Conservation (phyloP, 2,329 filamentous ascomycete genomes). For the Sporothrix euskadiensis region DNA sequence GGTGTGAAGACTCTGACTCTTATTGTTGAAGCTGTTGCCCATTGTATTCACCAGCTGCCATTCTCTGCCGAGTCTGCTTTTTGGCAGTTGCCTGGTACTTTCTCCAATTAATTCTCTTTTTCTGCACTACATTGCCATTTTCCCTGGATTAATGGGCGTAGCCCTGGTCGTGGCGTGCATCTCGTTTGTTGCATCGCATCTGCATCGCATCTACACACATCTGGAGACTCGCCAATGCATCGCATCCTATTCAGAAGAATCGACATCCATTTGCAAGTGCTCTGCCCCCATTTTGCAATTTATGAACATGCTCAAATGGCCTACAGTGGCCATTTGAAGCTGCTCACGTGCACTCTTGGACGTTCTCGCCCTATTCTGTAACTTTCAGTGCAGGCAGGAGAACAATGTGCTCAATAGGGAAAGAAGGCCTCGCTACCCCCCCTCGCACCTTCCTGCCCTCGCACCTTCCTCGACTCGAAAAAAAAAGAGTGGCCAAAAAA, state of each 20-base stretch:
- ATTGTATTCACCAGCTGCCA: background rate
- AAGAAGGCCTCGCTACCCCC: constrained; percentile 8
- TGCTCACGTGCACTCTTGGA: background rate
- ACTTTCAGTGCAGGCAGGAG: background rate
- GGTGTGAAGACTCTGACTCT: background rate
- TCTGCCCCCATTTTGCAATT: background rate
- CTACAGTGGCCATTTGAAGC: background rate
- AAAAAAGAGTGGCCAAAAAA: background rate
- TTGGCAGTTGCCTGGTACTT: background rate
- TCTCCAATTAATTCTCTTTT: background rate
- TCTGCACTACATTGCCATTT: background rate
- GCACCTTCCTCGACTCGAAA: background rate
- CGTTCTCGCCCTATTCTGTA: background rate
- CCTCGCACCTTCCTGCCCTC: constrained; percentile 24
- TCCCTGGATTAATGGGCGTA: background rate
- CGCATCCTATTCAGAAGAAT: background rate
- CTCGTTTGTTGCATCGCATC: background rate
- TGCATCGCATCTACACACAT: background rate
- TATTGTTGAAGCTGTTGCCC: background rate
- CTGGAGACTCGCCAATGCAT: background rate
- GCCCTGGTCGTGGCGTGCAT: background rate
- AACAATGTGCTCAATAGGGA: constrained; percentile 17
- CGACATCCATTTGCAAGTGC: background rate
- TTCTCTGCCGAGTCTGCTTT: background rate
- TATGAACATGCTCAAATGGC: background rate